These are phyloP conservation scores for Lactarius akahatsu DNA, from an alignment of 768 basidiomycete species.

Conservation along the genomic window DNA sequence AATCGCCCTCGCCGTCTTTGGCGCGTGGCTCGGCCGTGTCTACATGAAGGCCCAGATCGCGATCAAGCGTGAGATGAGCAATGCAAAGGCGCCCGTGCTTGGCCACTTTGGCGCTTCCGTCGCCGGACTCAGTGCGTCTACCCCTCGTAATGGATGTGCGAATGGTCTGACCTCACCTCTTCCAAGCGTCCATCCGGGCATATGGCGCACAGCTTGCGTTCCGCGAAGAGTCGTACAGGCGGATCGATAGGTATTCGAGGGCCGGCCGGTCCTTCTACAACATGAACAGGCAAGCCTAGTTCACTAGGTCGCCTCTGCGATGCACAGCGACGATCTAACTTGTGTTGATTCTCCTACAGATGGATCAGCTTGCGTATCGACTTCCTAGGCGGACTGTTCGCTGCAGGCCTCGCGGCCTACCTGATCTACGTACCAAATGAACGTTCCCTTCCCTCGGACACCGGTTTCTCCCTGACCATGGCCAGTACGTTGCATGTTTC, in stretches of 20 bases:
- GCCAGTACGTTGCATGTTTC: conserved; percentile 36
- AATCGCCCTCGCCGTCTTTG: conserved; percentile 38
- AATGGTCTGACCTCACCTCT: background rate
- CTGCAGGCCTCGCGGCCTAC: conserved; percentile 50
- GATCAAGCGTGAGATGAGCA: conserved; percentile 57
- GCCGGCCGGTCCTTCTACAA: conserved; percentile 47
- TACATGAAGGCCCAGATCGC: conserved; percentile 57
- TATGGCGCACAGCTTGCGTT: conserved; percentile 51
- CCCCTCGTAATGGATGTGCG: too few relatives aligned
- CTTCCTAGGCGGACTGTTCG: conserved; percentile 49
- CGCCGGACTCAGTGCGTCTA: conserved; percentile 44
- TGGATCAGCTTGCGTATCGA: conserved; percentile 59
- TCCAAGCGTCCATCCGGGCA: conserved; percentile 49
- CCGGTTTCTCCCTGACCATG: conserved; percentile 44
- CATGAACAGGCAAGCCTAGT: conserved; percentile 42
- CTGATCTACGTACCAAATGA: conserved; percentile 45
- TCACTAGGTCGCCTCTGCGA: background rate
- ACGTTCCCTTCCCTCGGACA: conserved; percentile 38
- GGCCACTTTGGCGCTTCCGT: conserved; percentile 54
- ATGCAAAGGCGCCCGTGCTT: conserved; percentile 48
- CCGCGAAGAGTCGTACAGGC: conserved; percentile 42
- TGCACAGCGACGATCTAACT: background rate
- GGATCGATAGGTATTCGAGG: conserved; percentile 50
- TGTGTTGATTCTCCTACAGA: conserved; percentile 29
- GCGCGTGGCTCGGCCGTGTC: conserved; percentile 45